Conservation (phyloP, 768 basidiomycete species). For the Megacollybia marginata region DNA sequence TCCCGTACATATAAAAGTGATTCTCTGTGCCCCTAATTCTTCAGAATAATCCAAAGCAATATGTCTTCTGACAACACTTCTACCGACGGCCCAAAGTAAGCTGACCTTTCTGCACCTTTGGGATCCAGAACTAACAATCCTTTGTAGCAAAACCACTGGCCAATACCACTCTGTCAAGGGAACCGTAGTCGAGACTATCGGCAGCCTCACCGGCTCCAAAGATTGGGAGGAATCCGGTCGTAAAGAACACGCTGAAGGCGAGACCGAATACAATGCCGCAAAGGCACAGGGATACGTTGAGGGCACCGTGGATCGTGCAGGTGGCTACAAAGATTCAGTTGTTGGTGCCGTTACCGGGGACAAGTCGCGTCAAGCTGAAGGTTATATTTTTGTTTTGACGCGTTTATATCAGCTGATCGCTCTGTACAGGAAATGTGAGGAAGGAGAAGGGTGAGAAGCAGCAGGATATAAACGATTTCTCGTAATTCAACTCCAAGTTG, state of each 20-base stretch:
- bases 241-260: constrained; percentile 29
- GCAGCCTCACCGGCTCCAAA: constrained; percentile 24
- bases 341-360: constrained; percentile 53
- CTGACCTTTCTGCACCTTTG: no score
- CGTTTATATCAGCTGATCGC: background rate
- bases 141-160: constrained; percentile 25
- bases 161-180: constrained; percentile 33
- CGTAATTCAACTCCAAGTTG: no score
- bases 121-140: no score
- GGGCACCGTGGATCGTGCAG: constrained; percentile 23
- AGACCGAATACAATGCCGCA: constrained; percentile 23
- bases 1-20: no score
- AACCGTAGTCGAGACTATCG: constrained; percentile 25
- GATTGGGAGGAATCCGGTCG: constrained; percentile 25
- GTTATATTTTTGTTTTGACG: constrained; percentile 15
- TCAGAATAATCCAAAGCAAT: no score
- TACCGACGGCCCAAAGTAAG: no score
- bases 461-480: constrained; percentile 5
- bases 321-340: constrained; percentile 46
- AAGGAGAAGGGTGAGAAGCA: constrained; percentile 14
- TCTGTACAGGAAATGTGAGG: constrained; percentile 8
- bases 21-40: no score
- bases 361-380: constrained; percentile 38
- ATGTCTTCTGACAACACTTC: no score
- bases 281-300: constrained; percentile 28